Evolutionary conservation across 495 filamentous ascomycete genomes (phyloP).

Genomic region (Penicillium ochrochloron): DNA sequence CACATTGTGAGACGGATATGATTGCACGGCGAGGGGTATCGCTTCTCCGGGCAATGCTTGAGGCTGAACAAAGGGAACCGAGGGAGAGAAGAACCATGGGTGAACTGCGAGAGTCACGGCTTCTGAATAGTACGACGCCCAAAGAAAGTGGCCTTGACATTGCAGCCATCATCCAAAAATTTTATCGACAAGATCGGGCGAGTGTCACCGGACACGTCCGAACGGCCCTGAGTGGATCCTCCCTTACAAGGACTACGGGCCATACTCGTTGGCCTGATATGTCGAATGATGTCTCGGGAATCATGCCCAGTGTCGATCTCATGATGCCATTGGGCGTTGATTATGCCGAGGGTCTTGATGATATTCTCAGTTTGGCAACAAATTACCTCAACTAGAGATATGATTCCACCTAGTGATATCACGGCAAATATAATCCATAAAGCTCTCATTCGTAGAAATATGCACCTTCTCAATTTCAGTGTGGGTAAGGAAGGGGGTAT

Average conservation of each 20-base stretch:
- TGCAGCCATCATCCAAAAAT: constrained; percentile 23
- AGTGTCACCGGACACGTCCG: not conserved
- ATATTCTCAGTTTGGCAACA: constrained; percentile 33
- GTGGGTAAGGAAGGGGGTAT: not conserved
- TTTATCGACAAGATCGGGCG: constrained; percentile 25
- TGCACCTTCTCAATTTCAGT: not conserved
- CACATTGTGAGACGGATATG: constrained; percentile 35
- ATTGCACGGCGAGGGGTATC: constrained; percentile 39
- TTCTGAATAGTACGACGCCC: not conserved
- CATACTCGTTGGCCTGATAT: constrained; percentile 18
- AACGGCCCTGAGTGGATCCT: not conserved
- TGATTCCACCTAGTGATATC: not conserved
- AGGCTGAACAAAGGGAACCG: constrained; percentile 17
- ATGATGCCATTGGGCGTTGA: constrained; percentile 21
- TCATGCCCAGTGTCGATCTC: constrained; percentile 14
- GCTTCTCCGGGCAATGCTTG: constrained; percentile 33
- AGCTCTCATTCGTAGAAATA: not conserved
- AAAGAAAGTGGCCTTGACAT: constrained; percentile 14
- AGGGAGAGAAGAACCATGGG: not conserved
- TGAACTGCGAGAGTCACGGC: constrained; percentile 9
- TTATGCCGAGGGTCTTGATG: constrained; percentile 31
- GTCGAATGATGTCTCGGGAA: constrained; percentile 4
- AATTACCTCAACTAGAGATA: constrained; percentile 23
- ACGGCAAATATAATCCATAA: not conserved
- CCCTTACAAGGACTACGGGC: not conserved